Evolutionary conservation across 2,329 filamentous ascomycete genomes (phyloP).

Genomic region (Fusarium acutatum): DNA sequence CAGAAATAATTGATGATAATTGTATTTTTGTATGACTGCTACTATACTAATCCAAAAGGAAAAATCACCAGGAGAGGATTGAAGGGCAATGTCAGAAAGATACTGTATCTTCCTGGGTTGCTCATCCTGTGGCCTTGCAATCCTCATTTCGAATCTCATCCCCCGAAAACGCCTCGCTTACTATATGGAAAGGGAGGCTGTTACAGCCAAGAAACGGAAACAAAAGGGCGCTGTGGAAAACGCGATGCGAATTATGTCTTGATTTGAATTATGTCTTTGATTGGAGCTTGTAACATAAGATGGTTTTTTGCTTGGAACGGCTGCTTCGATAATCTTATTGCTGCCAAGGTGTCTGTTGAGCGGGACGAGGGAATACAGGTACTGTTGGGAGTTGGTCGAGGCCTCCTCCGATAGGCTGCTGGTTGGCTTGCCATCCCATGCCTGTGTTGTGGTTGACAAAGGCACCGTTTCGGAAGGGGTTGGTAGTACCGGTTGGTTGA

Average conservation of each 20-base stretch:
- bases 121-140: conserved; percentile 16
- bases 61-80: conserved; percentile 20
- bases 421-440: conserved; percentile 84
- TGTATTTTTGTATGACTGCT: conserved; percentile 36
- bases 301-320: background rate
- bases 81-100: background rate
- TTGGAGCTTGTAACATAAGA: background rate
- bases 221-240: conserved; percentile 6
- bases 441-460: conserved; percentile 92
- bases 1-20: conserved; percentile 4
- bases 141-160: conserved; percentile 39
- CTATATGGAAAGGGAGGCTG: conserved; percentile 40
- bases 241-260: conserved; percentile 10
- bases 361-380: conserved; percentile 86
- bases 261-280: conserved; percentile 1
- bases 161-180: conserved; percentile 47
- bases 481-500: conserved; percentile 87
- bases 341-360: conserved; percentile 69
- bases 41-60: conserved; percentile 39
- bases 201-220: conserved; percentile 32
- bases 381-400: conserved; percentile 82
- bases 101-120: background rate
- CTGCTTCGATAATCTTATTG: conserved; percentile 45
- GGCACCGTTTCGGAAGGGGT: conserved; percentile 90
- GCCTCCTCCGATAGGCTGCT: conserved; percentile 81